phyloP scores from a whole-genome alignment of 1,139 yeast genomes.

The Geotrichum carabidarum region DNA sequence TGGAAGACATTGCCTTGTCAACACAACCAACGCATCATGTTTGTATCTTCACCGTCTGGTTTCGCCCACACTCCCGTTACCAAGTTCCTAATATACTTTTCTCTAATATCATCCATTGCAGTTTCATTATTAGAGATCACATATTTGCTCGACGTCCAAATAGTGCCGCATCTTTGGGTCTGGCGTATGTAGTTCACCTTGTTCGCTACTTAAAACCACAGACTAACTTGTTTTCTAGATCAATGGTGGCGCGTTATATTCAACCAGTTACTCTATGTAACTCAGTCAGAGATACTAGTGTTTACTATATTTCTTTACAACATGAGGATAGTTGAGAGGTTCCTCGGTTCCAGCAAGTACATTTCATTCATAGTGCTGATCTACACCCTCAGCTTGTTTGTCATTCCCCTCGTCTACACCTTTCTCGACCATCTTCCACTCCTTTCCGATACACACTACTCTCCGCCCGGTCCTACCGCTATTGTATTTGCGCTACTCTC shows the following conservation, averaged over 20 bases:
- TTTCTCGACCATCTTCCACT: background rate
- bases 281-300: conserved; percentile 62
- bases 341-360: conserved; percentile 58
- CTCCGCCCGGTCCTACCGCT: conserved; percentile 60
- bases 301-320: conserved; percentile 52
- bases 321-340: conserved; percentile 58
- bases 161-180: conserved; percentile 55
- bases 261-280: conserved; percentile 54
- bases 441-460: conserved; percentile 23
- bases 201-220: background rate
- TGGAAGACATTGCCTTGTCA: background rate
- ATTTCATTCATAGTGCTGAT: conserved; percentile 34
- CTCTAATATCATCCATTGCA: conserved; percentile 47
- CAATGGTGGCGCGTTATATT: conserved; percentile 65
- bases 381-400: conserved; percentile 22
- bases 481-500: conserved; percentile 55
- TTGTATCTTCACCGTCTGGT: conserved; percentile 49
- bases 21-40: conserved; percentile 26
- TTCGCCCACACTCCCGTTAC: conserved; percentile 59
- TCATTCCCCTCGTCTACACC: conserved; percentile 7
- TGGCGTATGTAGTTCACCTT: conserved; percentile 38
- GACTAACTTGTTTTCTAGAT: conserved; percentile 21
- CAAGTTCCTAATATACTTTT: conserved; percentile 41
- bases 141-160: conserved; percentile 48
- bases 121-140: conserved; percentile 56